Base-by-base conservation (phyloP, 2,329 filamentous ascomycete genomes). In the Fusarium beomiforme region DNA sequence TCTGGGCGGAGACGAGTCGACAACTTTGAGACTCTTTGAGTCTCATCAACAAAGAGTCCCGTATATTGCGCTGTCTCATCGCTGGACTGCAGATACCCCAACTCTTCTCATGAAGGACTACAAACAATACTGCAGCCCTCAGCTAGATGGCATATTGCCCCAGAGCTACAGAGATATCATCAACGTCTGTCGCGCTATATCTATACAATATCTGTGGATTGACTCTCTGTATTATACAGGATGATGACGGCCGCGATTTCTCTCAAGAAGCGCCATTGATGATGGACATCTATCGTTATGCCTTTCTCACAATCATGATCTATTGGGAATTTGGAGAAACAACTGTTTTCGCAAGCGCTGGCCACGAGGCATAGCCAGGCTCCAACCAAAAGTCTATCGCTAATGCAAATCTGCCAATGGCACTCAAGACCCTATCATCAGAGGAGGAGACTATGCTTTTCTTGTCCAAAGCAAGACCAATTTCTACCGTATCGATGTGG, bases 11-110 rank as follows among this genome's bases (percentile, higher is more conserved):
- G 2, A 2, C 12, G 24, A 26, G 16, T 55, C 57, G 0, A 19
- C 42, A 8, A 9, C n/a, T 0, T 60, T 47, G 57, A 23, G 16
- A 0, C 13, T 59, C 1, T 6, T 33, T 1, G 29, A 44, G 17
- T 29, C 31, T 0, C 0, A 17, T 6, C 6, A 26, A 0, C 0
- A 2, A 0, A 21, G 3, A 7, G 8, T 47, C 1, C 26, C 14
- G 3, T 59, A 59, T 4, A 14, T 42, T 2, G 47, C 57, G 2
- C 16, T 59, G 2, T 43, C 57, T 4, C 47, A 54, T 10, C 23
- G 16, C 2, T 59, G 47, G 47, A 24, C 31, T 0, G 1, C 2
- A 2, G 5, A 43, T 2, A 59, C 57, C 0, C 57, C 47, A 1
- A 26, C 19, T 1, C 57, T 59, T 1, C 4, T 44, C 0, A 6